Evolutionary conservation across 2,329 filamentous ascomycete genomes (phyloP).

Genomic region (Neurospora crassa): DNA sequence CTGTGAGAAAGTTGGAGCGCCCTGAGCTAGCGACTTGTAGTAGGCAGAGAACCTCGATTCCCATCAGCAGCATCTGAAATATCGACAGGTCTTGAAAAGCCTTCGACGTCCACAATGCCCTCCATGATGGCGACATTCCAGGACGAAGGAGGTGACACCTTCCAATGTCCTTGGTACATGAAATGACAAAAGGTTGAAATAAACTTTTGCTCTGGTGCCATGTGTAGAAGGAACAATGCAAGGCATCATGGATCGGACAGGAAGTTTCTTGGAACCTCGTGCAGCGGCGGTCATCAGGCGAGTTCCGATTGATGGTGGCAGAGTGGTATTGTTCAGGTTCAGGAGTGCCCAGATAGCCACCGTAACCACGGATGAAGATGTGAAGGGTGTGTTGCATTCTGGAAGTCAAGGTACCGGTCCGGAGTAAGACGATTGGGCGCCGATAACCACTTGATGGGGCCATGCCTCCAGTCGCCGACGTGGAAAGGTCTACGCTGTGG

Average conservation of each 20-base stretch:
- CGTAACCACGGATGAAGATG: neutral
- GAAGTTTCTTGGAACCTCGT: neutral
- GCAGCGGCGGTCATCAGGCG: neutral
- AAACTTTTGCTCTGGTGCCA: neutral
- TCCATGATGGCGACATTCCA: neutral
- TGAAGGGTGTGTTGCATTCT: neutral
- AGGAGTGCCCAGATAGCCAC: neutral
- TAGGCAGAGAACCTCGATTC: neutral
- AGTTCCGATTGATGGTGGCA: neutral
- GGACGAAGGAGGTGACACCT: neutral
- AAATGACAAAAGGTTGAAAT: neutral
- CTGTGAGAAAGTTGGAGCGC: neutral
- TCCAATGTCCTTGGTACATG: neutral
- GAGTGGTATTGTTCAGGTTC: neutral
- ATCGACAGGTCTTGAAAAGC: no score
- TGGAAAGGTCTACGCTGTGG: neutral
- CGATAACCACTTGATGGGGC: neutral
- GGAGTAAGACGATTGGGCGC: neutral
- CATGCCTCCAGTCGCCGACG: neutral
- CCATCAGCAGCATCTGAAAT: neutral
- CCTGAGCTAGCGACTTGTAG: neutral
- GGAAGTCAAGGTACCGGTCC: neutral
- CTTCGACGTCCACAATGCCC: neutral
- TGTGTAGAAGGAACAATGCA: neutral
- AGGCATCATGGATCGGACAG: neutral